Percentiles rank a stretch among this genome's conserved stretches.
Evolutionary conservation across 2,329 filamentous ascomycete species (phyloP).

Genomic region (Erysiphe pulchra): DNA sequence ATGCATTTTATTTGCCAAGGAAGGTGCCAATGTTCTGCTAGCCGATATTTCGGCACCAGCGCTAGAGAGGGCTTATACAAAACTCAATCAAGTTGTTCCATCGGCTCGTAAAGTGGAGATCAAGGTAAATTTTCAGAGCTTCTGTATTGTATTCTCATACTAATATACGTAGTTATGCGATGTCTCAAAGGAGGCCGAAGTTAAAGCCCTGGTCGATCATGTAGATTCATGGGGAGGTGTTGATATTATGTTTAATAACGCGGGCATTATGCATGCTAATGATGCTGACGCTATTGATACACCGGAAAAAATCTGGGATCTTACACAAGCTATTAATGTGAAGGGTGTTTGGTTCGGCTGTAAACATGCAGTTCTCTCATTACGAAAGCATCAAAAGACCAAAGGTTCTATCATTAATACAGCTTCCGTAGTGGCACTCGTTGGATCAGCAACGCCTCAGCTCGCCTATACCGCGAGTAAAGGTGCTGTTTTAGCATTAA

Average conservation of each 20-base stretch:
- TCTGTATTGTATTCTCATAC: no score
- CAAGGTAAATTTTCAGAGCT: slow-evolving; percentile 3
- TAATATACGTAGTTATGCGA: slow-evolving; percentile 22
- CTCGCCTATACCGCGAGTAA: slow-evolving; percentile 55
- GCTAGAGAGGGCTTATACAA: slow-evolving; percentile 33
- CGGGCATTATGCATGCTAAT: slow-evolving; percentile 51
- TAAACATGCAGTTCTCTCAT: slow-evolving; percentile 44
- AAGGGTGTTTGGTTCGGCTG: slow-evolving; percentile 57
- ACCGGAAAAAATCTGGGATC: slow-evolving; percentile 49
- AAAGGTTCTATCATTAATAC: slow-evolving; percentile 50
- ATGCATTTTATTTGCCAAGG: slow-evolving; percentile 42
- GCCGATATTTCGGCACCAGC: slow-evolving; percentile 40
- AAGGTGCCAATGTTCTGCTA: slow-evolving; percentile 46
- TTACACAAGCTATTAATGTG: slow-evolving; percentile 52
- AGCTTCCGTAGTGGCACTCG: slow-evolving; percentile 45
- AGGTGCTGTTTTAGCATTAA: slow-evolving; percentile 49
- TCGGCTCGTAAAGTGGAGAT: slow-evolving; percentile 24
- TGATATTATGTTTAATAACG: slow-evolving; percentile 60
- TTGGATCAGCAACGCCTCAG: slow-evolving; percentile 46
- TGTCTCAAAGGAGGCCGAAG: slow-evolving; percentile 41
- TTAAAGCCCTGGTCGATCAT: slow-evolving; percentile 32
- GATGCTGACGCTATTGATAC: slow-evolving; percentile 39
- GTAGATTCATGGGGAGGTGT: slow-evolving; percentile 44
- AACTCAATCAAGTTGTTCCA: slow-evolving; percentile 31
- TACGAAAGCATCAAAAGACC: slow-evolving; percentile 40